phyloP scores from a whole-genome alignment of 192 early-diverging fungal species.

The Coemansia furcata region DNA sequence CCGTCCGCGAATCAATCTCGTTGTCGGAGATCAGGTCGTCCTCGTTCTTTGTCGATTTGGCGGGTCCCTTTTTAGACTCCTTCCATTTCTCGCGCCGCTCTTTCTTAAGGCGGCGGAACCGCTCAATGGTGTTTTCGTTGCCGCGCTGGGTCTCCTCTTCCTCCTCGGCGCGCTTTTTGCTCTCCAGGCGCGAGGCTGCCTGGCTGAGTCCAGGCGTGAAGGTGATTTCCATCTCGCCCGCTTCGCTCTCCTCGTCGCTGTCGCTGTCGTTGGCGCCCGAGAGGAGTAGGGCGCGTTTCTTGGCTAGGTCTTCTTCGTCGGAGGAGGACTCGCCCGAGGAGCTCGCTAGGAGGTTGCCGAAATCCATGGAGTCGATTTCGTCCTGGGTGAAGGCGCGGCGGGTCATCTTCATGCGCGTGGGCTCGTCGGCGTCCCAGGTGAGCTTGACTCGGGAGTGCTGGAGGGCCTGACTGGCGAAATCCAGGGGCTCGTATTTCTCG shows the following conservation, averaged over 20 bases:
- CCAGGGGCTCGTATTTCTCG: conserved; percentile 66
- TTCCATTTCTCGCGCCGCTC: conserved; percentile 72
- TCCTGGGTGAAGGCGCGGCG: conserved; percentile 83
- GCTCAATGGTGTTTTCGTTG: conserved; percentile 84
- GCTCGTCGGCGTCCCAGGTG: conserved; percentile 95
- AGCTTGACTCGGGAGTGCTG: conserved; percentile 92
- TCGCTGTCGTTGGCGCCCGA: conserved; percentile 27
- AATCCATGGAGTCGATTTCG: conserved; percentile 88
- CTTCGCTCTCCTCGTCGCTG: conserved; percentile 15
- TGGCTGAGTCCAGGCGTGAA: conserved; percentile 91
- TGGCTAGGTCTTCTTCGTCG: conserved; percentile 54
- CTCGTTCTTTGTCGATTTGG: conserved; percentile 29
- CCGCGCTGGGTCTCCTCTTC: conserved; percentile 27
- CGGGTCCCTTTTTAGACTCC: conserved; percentile 32
- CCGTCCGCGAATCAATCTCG: conserved; percentile 52
- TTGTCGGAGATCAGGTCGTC: conserved; percentile 59
- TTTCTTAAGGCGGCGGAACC: conserved; percentile 76
- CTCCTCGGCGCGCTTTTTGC: conserved; percentile 57
- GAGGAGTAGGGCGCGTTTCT: conserved; percentile 46
- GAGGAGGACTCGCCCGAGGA: conserved; percentile 56
- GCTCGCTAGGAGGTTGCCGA: conserved; percentile 83
- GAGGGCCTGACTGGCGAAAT: conserved; percentile 77
- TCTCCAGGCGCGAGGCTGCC: conserved; percentile 50
- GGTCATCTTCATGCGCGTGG: conserved; percentile 74
- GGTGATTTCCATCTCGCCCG: conserved; percentile 90